phyloP scores from a whole-genome alignment of 352 stramenopile genomes.

The Lagenidium giganteum region DNA sequence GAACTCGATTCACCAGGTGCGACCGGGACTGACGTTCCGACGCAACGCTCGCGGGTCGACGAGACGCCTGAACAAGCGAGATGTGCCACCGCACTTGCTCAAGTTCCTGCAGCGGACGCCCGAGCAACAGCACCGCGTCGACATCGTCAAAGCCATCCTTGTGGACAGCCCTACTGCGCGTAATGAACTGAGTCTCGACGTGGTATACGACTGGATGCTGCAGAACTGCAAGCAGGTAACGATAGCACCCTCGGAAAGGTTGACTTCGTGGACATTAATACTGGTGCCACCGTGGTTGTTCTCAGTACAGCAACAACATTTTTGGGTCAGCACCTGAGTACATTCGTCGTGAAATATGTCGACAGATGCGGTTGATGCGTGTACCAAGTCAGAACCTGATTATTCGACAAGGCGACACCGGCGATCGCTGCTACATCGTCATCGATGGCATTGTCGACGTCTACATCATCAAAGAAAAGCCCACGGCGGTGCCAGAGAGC shows the following conservation, averaged over 20 bases:
- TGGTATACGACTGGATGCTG: conserved; percentile 78
- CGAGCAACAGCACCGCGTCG: conserved; percentile 45
- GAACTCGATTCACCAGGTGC: too few relatives aligned
- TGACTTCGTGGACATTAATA: not conserved
- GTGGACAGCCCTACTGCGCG: conserved; percentile 38
- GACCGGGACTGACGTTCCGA: too few relatives aligned
- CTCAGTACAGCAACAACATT: conserved; percentile 75
- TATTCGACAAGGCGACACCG: conserved; percentile 68
- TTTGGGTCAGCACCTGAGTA: conserved; percentile 72
- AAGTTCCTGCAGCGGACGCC: conserved; percentile 52
- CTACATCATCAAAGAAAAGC: conserved; percentile 58
- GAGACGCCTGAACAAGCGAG: conserved; percentile 11
- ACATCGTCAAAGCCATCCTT: conserved; percentile 47
- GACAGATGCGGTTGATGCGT: conserved; percentile 69
- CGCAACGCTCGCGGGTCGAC: conserved; percentile 9
- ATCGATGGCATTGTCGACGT: conserved; percentile 72
- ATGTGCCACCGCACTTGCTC: conserved; percentile 41
- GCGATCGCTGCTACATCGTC: conserved; percentile 74
- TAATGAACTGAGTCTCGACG: conserved; percentile 61
- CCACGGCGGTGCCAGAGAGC: not conserved
- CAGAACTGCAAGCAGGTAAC: conserved; percentile 69
- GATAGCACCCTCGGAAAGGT: not conserved
- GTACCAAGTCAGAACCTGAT: conserved; percentile 42
- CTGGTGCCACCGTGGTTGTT: too few relatives aligned
- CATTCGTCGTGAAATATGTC: conserved; percentile 71